A percentile compares a stretch with the other conserved stretches of the same genome.
Evolutionary conservation across 768 basidiomycete species (phyloP).

Genomic region (Termitomyces sp.): DNA sequence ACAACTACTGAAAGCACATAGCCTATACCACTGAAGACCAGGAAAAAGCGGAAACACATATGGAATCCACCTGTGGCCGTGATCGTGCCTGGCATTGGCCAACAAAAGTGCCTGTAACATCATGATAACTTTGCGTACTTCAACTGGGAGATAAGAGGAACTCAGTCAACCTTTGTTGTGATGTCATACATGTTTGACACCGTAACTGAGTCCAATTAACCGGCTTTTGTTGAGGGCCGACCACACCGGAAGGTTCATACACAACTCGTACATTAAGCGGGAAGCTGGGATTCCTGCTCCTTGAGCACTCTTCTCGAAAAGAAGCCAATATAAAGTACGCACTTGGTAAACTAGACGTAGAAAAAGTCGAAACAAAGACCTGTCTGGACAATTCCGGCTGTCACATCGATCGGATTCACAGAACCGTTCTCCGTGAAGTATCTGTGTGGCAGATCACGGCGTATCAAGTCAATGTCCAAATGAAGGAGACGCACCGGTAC

Average conservation of each 20-base stretch:
- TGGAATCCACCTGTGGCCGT: too few relatives aligned
- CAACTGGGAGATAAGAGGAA: too few relatives aligned
- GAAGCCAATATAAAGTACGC: slow-evolving; percentile 14
- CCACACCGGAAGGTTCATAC: slow-evolving; percentile 1
- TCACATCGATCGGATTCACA: slow-evolving; percentile 92
- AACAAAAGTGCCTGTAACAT: too few relatives aligned
- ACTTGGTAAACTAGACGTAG: slow-evolving; percentile 81
- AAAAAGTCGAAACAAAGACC: slow-evolving; percentile 97
- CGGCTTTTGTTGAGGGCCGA: too few relatives aligned
- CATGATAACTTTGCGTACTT: too few relatives aligned
- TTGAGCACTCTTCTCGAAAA: slow-evolving; percentile 64
- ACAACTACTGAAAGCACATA: too few relatives aligned
- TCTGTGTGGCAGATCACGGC: slow-evolving; percentile 25
- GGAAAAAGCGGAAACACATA: too few relatives aligned
- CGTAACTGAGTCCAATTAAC: too few relatives aligned
- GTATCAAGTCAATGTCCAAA: background rate
- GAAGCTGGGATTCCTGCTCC: slow-evolving; percentile 92
- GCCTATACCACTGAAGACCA: too few relatives aligned
- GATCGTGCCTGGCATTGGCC: too few relatives aligned
- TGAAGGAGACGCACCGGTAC: slow-evolving; percentile 74
- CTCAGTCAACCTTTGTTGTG: too few relatives aligned
- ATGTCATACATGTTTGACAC: too few relatives aligned
- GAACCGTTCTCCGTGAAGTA: slow-evolving; percentile 55
- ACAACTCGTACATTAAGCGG: slow-evolving; percentile 48
- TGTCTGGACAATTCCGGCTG: slow-evolving; percentile 93